A percentile compares a stretch with the other conserved stretches of the same genome.
These are phyloP conservation scores for Vitis cinerea DNA, from an alignment of 164 flowering plant species.

Conservation along the genomic window DNA sequence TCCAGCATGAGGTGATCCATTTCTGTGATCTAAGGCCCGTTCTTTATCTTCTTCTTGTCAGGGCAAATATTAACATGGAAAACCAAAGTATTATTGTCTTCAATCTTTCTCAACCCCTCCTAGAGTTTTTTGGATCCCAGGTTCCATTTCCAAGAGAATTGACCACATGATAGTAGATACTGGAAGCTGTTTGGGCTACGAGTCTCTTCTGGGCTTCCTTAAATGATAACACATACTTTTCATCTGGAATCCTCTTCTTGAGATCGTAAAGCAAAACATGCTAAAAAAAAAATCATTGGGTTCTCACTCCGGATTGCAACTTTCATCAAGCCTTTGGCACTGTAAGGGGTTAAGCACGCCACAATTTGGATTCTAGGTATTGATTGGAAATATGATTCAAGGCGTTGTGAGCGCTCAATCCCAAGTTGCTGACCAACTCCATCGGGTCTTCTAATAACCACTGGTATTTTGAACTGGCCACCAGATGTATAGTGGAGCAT, in stretches of 20 bases:
- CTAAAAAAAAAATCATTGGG: conserved; percentile 78
- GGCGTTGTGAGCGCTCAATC: conserved; percentile 87
- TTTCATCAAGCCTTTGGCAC: conserved; percentile 91
- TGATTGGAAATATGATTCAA: conserved; percentile 88
- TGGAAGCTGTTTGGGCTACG: too few species aligned
- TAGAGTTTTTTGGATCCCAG: too few species aligned
- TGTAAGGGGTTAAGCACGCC: conserved; percentile 91
- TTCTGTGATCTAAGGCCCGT: too few species aligned
- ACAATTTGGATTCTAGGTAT: conserved; percentile 94
- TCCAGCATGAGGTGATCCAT: too few species aligned
- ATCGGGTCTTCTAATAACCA: conserved; percentile 88
- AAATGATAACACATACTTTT: conserved; percentile 63
- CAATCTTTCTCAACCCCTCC: too few species aligned
- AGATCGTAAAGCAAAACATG: conserved; percentile 86
- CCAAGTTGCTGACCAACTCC: conserved; percentile 94
- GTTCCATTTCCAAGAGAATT: too few species aligned
- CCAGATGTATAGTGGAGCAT: conserved; percentile 97
- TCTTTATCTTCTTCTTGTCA: too few species aligned
- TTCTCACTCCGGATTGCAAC: conserved; percentile 91
- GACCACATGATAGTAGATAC: too few species aligned
- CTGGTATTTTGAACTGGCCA: conserved; percentile 81
- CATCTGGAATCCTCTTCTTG: conserved; percentile 87
- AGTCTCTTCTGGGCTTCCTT: conserved; percentile 72
- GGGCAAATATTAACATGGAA: too few species aligned
- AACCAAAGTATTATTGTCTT: too few species aligned